phyloP scores from a whole-genome alignment of 2,329 filamentous ascomycete genomes.

The Whalleya microplaca region DNA sequence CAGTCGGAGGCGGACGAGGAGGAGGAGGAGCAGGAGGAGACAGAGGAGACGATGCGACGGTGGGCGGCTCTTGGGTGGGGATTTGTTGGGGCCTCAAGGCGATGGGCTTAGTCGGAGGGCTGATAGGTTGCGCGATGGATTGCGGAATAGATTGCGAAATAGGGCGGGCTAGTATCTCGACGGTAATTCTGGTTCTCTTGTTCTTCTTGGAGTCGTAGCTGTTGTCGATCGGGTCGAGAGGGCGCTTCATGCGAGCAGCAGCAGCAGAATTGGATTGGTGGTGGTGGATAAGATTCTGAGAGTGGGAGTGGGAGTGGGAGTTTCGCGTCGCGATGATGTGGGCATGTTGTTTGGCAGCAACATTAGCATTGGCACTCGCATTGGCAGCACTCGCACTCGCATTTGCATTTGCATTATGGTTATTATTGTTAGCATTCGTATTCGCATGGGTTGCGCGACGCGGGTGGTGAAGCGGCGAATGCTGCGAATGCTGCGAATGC shows the following conservation, averaged over 20 bases:
- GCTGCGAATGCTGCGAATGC: constrained; percentile 21
- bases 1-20: constrained; percentile 1
- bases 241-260: constrained; percentile 55
- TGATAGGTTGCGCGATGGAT: constrained; percentile 27
- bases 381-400: constrained; percentile 11
- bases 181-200: constrained; percentile 57
- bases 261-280: constrained; percentile 38
- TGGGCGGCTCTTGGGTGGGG: constrained; percentile 17
- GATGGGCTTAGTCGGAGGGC: constrained; percentile 33
- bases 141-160: constrained; percentile 25
- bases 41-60: constrained; percentile 31
- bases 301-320: constrained; percentile 37
- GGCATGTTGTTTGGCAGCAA: constrained; percentile 27
- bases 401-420: constrained; percentile 9
- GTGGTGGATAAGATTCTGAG: no score
- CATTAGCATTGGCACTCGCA: constrained; percentile 8
- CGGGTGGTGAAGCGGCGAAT: not conserved
- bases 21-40: constrained; percentile 26
- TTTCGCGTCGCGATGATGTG: constrained; percentile 30
- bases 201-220: constrained; percentile 49
- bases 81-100: constrained; percentile 30
- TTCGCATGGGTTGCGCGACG: constrained; percentile 9
- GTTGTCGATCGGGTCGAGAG: constrained; percentile 48
- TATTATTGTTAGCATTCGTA: constrained; percentile 8
- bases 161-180: constrained; percentile 52